These are phyloP conservation scores for Fusarium lyarnte DNA, from an alignment of 2,329 filamentous ascomycete species.

Conservation along the genomic window DNA sequence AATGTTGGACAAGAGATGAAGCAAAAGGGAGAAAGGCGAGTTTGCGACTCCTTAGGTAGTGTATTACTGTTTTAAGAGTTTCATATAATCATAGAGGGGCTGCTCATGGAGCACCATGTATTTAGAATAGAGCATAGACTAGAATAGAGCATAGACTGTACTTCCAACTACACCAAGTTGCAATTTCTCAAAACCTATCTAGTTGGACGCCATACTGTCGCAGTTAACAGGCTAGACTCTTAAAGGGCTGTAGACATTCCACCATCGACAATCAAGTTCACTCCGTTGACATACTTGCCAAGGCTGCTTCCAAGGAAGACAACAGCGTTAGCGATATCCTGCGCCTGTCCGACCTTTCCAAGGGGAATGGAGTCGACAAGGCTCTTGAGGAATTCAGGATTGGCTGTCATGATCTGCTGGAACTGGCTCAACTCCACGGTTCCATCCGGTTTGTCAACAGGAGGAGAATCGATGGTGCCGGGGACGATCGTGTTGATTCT, in stretches of 20 bases:
- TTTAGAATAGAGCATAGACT: background rate
- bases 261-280: constrained; percentile 39
- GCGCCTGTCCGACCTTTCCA: constrained; percentile 12
- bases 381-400: constrained; percentile 6
- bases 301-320: constrained; percentile 39
- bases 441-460: constrained; percentile 26
- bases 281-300: constrained; percentile 32
- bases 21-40: background rate
- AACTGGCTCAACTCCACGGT: constrained; percentile 36
- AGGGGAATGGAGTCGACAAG: constrained; percentile 25
- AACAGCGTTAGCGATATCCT: constrained; percentile 40
- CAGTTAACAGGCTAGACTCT: accelerated
- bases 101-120: background rate
- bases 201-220: too few relatives aligned
- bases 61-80: background rate
- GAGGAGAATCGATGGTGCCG: constrained; percentile 33
- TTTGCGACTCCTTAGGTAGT: background rate
- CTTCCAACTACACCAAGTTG: background rate
- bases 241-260: constrained; percentile 9
- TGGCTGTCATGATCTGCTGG: background rate
- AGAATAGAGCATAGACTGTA: background rate
- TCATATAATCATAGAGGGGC: background rate
- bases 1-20: background rate
- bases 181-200: background rate
- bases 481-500: constrained; percentile 39